These are phyloP conservation scores for Lichtheimia ramosa DNA, from an alignment of 371 early-diverging fungal genomes.

Conservation along the genomic window DNA sequence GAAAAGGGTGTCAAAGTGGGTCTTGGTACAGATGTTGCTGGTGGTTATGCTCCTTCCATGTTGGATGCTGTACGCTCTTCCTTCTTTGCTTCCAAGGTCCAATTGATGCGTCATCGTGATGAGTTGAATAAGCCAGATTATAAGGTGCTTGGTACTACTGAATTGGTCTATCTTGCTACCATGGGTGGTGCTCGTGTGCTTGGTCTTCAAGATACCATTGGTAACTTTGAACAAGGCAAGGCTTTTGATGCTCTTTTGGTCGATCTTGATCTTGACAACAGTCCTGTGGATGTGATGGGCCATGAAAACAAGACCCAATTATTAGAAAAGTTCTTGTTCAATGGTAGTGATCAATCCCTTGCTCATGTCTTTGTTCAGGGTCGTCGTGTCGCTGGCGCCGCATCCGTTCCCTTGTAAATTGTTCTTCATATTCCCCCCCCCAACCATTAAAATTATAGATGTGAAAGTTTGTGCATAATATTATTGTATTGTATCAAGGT, in stretches of 20 bases:
- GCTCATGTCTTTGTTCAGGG: slow-evolving; percentile 63
- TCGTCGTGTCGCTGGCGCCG: slow-evolving; percentile 34
- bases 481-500: neutral
- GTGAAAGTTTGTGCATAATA: neutral
- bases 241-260: slow-evolving; percentile 90
- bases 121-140: slow-evolving; percentile 19
- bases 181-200: slow-evolving; percentile 85
- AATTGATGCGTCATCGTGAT: slow-evolving; percentile 39
- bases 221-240: slow-evolving; percentile 81
- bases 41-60: slow-evolving; percentile 83
- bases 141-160: slow-evolving; percentile 39
- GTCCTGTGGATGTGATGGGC: slow-evolving; percentile 55
- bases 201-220: slow-evolving; percentile 69
- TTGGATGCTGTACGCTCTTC: slow-evolving; percentile 84
- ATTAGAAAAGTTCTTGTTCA: slow-evolving; percentile 67
- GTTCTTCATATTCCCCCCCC: neutral
- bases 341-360: slow-evolving; percentile 64
- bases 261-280: slow-evolving; percentile 46
- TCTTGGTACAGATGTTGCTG: slow-evolving; percentile 91
- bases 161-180: slow-evolving; percentile 86
- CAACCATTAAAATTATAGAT: neutral
- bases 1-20: slow-evolving; percentile 77
- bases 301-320: slow-evolving; percentile 37
- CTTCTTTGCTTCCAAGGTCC: slow-evolving; percentile 68
- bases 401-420: neutral